phyloP scores from a whole-genome alignment of 1,284 basidiomycete species.

The Pseudozyma sp. region DNA sequence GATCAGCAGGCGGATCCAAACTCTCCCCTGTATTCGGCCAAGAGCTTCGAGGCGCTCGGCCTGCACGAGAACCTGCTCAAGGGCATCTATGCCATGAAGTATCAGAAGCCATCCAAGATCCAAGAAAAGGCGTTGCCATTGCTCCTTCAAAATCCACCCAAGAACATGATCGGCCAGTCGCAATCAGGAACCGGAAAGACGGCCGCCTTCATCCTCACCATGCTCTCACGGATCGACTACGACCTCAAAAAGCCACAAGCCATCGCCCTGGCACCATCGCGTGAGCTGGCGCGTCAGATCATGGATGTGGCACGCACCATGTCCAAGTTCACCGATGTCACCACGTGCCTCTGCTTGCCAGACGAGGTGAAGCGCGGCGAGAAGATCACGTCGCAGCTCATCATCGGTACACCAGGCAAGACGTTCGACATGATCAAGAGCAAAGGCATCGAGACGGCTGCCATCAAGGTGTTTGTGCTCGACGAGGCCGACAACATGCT shows the following conservation, averaged over 20 bases:
- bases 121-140: conserved; percentile 96
- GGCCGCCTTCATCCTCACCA: conserved; percentile 95
- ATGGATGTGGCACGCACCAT: conserved; percentile 93
- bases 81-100: conserved; percentile 96
- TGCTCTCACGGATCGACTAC: conserved; percentile 94
- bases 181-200: conserved; percentile 99
- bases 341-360: conserved; percentile 94
- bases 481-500: conserved; percentile 99
- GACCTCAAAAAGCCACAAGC: conserved; percentile 81
- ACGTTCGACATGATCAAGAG: conserved; percentile 80
- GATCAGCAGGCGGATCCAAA: conserved; percentile 97
- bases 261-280: conserved; percentile 76
- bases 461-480: conserved; percentile 92
- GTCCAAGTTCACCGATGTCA: conserved; percentile 93
- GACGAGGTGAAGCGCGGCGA: conserved; percentile 77
- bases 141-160: conserved; percentile 87
- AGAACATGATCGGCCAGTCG: conserved; percentile 99
- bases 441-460: conserved; percentile 74
- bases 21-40: conserved; percentile 92
- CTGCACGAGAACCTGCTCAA: conserved; percentile 85
- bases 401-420: conserved; percentile 97
- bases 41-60: conserved; percentile 82
- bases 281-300: conserved; percentile 96
- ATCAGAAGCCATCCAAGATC: conserved; percentile 98
- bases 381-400: conserved; percentile 85